Percentiles rank a stretch among this genome's conserved stretches.
These are phyloP conservation scores for Saccharomyces uvarum DNA, from an alignment of 1,139 yeast genomes.

Conservation along the genomic window DNA sequence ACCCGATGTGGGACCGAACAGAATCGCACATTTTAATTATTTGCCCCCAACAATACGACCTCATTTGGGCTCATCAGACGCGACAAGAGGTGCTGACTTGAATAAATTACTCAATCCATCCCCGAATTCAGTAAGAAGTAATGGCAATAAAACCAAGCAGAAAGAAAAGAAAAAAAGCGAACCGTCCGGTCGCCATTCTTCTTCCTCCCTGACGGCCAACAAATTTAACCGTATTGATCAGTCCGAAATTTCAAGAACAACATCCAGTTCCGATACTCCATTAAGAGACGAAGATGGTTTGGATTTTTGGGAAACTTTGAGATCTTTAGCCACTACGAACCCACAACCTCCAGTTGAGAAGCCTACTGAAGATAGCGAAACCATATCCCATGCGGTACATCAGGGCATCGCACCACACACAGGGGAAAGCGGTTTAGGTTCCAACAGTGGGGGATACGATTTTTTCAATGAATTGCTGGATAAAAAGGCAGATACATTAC, in stretches of 20 bases:
- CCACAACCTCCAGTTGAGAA: conserved; percentile 13
- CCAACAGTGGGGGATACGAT: neutral
- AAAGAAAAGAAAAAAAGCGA: conserved; percentile 12
- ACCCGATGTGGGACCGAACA: conserved; percentile 44
- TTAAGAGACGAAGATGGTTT: conserved; percentile 42
- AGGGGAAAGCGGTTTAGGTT: neutral
- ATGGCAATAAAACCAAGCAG: conserved; percentile 3
- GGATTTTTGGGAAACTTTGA: conserved; percentile 67
- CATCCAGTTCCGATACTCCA: conserved; percentile 11
- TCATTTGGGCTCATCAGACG: conserved; percentile 50
- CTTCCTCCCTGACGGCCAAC: neutral
- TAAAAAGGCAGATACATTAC: neutral
- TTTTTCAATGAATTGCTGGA: neutral
- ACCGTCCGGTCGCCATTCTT: neutral
- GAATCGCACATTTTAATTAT: conserved; percentile 66
- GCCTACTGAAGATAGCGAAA: neutral
- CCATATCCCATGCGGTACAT: conserved; percentile 2
- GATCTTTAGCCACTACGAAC: conserved; percentile 37
- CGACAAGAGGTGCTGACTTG: conserved; percentile 38
- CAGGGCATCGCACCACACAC: conserved; percentile 10
- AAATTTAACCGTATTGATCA: neutral
- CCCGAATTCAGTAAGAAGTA: neutral
- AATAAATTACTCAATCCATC: conserved; percentile 37
- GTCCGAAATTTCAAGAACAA: neutral
- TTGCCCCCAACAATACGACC: conserved; percentile 67